These are phyloP conservation scores for Solanum clarkiae DNA, from an alignment of 257 asterid genomes.

Conservation along the genomic window DNA sequence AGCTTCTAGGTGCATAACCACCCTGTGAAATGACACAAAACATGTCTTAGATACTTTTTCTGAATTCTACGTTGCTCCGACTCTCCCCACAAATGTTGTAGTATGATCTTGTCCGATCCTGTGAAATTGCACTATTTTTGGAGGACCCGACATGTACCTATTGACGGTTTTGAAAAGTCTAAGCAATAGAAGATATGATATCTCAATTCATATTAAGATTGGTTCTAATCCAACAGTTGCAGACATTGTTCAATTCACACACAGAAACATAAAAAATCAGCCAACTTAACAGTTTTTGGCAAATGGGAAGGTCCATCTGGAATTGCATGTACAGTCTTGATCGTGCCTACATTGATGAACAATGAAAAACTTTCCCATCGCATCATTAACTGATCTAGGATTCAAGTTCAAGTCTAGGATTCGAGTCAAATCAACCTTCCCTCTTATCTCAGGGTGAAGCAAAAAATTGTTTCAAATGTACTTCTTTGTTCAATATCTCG, in stretches of 20 bases:
- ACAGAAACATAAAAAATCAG: not conserved
- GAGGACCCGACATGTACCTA: not conserved
- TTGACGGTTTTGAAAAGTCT: not conserved
- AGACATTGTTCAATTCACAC: not conserved
- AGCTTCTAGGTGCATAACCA: slow-evolving; percentile 57
- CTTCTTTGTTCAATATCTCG: not conserved
- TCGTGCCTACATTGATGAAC: not conserved
- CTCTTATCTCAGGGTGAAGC: not conserved
- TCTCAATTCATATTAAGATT: not conserved
- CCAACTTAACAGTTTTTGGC: not conserved
- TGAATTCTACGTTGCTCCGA: not conserved
- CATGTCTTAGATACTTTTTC: not conserved
- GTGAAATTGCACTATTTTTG: too few species aligned
- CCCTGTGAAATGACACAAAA: slow-evolving; percentile 21
- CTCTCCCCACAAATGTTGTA: not conserved
- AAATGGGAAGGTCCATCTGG: not conserved
- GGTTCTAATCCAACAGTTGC: not conserved
- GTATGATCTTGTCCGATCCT: not conserved
- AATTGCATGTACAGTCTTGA: not conserved
- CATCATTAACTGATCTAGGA: not conserved
- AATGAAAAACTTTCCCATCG: not conserved
- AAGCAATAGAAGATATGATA: not conserved
- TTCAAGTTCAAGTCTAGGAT: not conserved
- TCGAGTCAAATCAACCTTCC: not conserved
- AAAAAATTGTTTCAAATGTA: not conserved